Base-by-base conservation (phyloP, 331 rosid genomes). In the Quercus tomentella region DNA sequence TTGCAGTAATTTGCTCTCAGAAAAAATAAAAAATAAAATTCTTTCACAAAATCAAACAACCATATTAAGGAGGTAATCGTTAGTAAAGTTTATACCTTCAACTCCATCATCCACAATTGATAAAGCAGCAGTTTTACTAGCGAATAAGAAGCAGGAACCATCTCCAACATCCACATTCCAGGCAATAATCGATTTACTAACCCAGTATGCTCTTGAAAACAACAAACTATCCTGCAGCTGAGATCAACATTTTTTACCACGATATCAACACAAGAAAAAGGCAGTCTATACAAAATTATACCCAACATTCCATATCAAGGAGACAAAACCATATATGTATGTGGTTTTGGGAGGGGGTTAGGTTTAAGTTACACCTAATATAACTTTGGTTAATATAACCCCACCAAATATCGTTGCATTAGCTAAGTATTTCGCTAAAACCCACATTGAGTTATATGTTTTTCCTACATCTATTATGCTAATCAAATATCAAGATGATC, bases 161-260 rank as follows among this genome's bases (percentile, higher is more conserved):
- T 82, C 77, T 72, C 86, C 85, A 83, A 79, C 79, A 79, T 91
- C 94, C 43, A 86, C 87, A 37, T 93, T 87, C 99, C 99, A 95
- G 35, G 98, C 98, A 76, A 95, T 89, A 56, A 88, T 81, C 17
- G 84, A 88, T 68, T 88, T 85, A 68, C 75, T 83, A 15, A 93
- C 91, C 96, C 99, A 95, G 81, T 80, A 85, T 55, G 98, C 97
- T 88, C 91, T 89, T 73, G 98, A 91, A 71, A 84, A 87, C 82
- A 82, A 30, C 78, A 91, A 82, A 75, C 81, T 77, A 75, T 84
- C 85, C 62, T 83, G 86, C 86, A 92, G 77, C 91, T 89, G 83
- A 35, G n/a, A 31, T 68, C 79, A 77, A 26, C 78, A 80, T 28
- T 56, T 68, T 49, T 49, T 49, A 14, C 54, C 54, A 49, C 1